These are phyloP conservation scores for Colletotrichum nymphaeae DNA, from an alignment of 2,329 filamentous ascomycete species.

Conservation along the genomic window DNA sequence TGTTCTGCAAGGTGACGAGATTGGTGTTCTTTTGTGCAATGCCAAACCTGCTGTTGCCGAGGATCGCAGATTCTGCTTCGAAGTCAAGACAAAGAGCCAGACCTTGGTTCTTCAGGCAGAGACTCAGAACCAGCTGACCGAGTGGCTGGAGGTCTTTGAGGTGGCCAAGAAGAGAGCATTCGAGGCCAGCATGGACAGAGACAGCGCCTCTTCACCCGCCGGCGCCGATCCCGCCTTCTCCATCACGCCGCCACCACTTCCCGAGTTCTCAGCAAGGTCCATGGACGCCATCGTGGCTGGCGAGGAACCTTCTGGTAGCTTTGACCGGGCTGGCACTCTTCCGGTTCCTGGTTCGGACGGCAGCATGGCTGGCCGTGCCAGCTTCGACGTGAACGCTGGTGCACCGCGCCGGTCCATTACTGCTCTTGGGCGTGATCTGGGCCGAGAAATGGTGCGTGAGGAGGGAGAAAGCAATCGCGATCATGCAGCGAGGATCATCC, in stretches of 20 bases:
- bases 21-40: slow-evolving; percentile 93
- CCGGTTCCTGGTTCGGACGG: slow-evolving; percentile 72
- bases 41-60: slow-evolving; percentile 91
- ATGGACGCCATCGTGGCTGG: slow-evolving; percentile 72
- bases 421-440: slow-evolving; percentile 57
- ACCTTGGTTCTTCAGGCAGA: slow-evolving; percentile 92
- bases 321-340: slow-evolving; percentile 74
- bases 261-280: slow-evolving; percentile 88
- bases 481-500: slow-evolving; percentile 88
- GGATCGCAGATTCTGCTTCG: slow-evolving; percentile 95
- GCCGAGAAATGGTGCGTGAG: slow-evolving; percentile 63
- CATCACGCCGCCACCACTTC: slow-evolving; percentile 87
- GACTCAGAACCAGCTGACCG: slow-evolving; percentile 89
- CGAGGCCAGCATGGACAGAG: slow-evolving; percentile 73
- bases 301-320: slow-evolving; percentile 53
- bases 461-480: slow-evolving; percentile 83
- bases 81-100: slow-evolving; percentile 97
- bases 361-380: slow-evolving; percentile 68
- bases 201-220: slow-evolving; percentile 58
- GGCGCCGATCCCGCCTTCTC: slow-evolving; percentile 84
- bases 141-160: slow-evolving; percentile 95
- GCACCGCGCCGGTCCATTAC: slow-evolving; percentile 68
- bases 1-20: slow-evolving; percentile 95
- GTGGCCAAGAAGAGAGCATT: slow-evolving; percentile 93
- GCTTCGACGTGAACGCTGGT: slow-evolving; percentile 73